Percentiles rank a stretch among this genome's conserved stretches.
These are phyloP conservation scores for Saccharum hybrid DNA, from an alignment of 202 grass and related monocot genomes.

Conservation along the genomic window DNA sequence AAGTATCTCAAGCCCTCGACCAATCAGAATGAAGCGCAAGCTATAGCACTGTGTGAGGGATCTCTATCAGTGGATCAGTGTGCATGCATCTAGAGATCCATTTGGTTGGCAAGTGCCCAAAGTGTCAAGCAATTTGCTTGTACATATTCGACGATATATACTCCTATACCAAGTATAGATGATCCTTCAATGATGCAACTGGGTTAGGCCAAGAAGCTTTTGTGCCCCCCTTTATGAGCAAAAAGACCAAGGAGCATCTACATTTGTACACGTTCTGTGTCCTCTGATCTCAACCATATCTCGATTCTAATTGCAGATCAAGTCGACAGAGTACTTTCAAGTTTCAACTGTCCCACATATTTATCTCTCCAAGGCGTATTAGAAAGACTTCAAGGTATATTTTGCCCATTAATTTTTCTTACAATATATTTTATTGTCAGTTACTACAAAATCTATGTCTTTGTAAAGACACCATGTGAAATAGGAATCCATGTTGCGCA, in stretches of 20 bases:
- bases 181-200: not conserved
- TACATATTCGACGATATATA: not conserved
- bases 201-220: constrained; percentile 7
- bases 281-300: not conserved
- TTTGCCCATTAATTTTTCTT: not conserved
- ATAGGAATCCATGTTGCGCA: too few species aligned
- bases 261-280: not conserved
- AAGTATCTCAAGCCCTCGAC: constrained; percentile 39
- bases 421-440: not conserved
- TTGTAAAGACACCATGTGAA: too few species aligned
- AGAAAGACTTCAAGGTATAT: not conserved
- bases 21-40: constrained; percentile 20
- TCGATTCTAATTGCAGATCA: not conserved
- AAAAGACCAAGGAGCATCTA: not conserved
- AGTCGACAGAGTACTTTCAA: not conserved
- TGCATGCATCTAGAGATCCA: constrained; percentile 45
- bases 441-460: too few species aligned
- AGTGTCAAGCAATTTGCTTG: not conserved
- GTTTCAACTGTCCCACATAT: not conserved
- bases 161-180: not conserved
- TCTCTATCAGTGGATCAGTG: constrained; percentile 21
- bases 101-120: constrained; percentile 38
- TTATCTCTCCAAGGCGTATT: not conserved
- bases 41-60: not conserved
- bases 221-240: not conserved